Evolutionary conservation across 2,329 filamentous ascomycete species (phyloP).

Genomic region (Sordariomycetes sp.): DNA sequence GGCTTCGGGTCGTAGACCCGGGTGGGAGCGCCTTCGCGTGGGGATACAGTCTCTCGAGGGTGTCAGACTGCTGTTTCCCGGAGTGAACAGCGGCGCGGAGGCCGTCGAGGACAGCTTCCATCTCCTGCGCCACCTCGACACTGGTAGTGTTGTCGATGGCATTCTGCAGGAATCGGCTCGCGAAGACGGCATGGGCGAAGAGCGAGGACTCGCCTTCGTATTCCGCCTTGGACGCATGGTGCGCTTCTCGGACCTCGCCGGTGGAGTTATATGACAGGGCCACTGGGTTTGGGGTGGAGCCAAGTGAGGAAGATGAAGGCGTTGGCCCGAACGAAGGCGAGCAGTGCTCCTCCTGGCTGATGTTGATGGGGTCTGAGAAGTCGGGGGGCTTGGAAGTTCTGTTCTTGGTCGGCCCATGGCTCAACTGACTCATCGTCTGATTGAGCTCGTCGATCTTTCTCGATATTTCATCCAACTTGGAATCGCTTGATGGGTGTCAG

Average conservation of each 20-base stretch:
- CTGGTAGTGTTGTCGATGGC: slow-evolving; percentile 8
- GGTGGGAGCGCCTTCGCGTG: slow-evolving; percentile 3
- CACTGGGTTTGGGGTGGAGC: neutral
- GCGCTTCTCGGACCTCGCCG: neutral
- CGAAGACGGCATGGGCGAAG: slow-evolving; percentile 29
- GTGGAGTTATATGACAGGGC: neutral
- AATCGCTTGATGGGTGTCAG: slow-evolving; percentile 7
- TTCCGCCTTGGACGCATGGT: slow-evolving; percentile 5
- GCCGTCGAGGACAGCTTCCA: slow-evolving; percentile 8
- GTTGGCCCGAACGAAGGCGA: slow-evolving; percentile 5
- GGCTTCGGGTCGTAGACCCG: slow-evolving; percentile 3
- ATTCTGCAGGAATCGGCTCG: slow-evolving; percentile 11
- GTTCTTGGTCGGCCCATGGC: neutral
- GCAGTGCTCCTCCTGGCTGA: neutral
- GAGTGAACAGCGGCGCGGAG: slow-evolving; percentile 6
- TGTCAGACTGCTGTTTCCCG: slow-evolving; percentile 7
- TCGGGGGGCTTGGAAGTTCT: neutral
- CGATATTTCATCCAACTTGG: slow-evolving; percentile 8
- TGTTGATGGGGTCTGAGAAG: neutral
- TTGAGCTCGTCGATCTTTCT: slow-evolving; percentile 8
- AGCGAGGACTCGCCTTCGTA: slow-evolving; percentile 27
- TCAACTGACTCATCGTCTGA: slow-evolving; percentile 5
- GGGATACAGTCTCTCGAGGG: slow-evolving; percentile 4
- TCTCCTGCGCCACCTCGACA: slow-evolving; percentile 9
- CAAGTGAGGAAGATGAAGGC: slow-evolving; percentile 1